Evolutionary conservation across 208 protist genomes (phyloP), one percentile per base, ranked within the genome.

Genomic region (Crithidia fasciculata): DNA sequence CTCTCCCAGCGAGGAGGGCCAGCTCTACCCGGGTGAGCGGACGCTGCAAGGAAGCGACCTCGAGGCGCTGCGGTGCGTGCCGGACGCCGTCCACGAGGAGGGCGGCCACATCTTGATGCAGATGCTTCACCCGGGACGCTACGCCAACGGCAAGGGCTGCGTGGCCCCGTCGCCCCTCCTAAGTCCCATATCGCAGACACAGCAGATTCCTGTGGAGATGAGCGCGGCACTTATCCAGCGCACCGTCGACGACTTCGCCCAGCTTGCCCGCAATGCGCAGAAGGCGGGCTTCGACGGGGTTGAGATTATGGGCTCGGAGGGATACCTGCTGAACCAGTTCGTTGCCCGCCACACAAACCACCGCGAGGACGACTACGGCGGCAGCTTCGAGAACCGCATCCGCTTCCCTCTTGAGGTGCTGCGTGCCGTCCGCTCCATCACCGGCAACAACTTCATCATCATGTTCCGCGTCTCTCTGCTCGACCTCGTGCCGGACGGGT

Each of bases 261-360:
- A 81, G 15, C 95, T 94, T 62, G 95, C 95, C 2, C 59, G 49
- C 47, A 82, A 98, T 5, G 97, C 97, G n/a, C 76, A 96, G 68
- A 89, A 85, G 55, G 97, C 94, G 0, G 96, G 96, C 8, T 99
- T 98, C 63, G 97, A 99, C 80, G 97, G 96, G 4, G 87, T 99
- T 5, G 97, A 99, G 76, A 90, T 98, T 58, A 94, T 97, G 63
- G 92, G 95, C 16, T 93, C 87, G 52, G 95, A 99, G 68, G 96
- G 97, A 18, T 95, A 93, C 40, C 76, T 99, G 40, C 82, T 99
- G 72, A 96, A 98, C 75, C 91, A 98, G 74, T 99, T 98, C 56
- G 67, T 98, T 28, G 95, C 88, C 5, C 36, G 69, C 10, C 84
- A 90, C 54, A 90, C 93, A 0, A 99, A 99, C 66, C 73, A 93